A percentile compares a stretch with the other conserved stretches of the same genome.
phyloP scores from a whole-genome alignment of 2,329 filamentous ascomycete species.

The Fusarium xylarioides region DNA sequence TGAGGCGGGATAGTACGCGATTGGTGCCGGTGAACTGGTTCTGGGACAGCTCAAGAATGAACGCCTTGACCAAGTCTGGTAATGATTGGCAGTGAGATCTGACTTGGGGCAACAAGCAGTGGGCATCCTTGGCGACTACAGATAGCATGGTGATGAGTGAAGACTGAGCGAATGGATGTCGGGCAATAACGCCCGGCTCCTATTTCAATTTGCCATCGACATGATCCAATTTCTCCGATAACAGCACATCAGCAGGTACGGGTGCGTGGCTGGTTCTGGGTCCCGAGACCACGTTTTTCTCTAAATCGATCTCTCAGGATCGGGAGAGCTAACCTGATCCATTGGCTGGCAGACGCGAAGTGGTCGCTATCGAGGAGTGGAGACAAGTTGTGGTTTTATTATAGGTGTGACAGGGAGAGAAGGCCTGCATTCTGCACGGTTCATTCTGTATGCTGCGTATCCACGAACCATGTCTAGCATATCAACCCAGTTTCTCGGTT shows the following conservation, averaged over 20 bases:
- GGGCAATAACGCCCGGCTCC: neutral
- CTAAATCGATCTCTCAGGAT: slow-evolving; percentile 30
- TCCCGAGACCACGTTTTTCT: slow-evolving; percentile 35
- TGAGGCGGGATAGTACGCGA: slow-evolving; percentile 43
- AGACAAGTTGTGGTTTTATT: slow-evolving; percentile 27
- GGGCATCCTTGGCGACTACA: slow-evolving; percentile 20
- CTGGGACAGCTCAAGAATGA: slow-evolving; percentile 35
- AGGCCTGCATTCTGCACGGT: slow-evolving; percentile 4
- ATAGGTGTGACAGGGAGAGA: slow-evolving; percentile 26
- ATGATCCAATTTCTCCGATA: slow-evolving; percentile 16
- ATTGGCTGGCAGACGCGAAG: slow-evolving; percentile 21
- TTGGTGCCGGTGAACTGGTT: slow-evolving; percentile 45
- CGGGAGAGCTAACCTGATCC: slow-evolving; percentile 11
- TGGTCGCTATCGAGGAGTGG: slow-evolving; percentile 11
- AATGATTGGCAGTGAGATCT: slow-evolving; percentile 40
- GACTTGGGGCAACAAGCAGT: neutral
- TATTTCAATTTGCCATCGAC: neutral
- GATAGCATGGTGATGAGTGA: slow-evolving; percentile 17
- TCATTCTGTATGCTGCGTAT: slow-evolving; percentile 19
- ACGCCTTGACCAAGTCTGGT: slow-evolving; percentile 19
- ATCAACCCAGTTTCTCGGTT: slow-evolving; percentile 21
- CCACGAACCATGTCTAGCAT: slow-evolving; percentile 6
- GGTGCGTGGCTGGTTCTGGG: slow-evolving; percentile 25
- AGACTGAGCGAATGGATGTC: slow-evolving; percentile 8
- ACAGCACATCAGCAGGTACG: slow-evolving; percentile 31